Conservation (phyloP, 208 protist genomes). For the Porcisia deanei region DNA sequence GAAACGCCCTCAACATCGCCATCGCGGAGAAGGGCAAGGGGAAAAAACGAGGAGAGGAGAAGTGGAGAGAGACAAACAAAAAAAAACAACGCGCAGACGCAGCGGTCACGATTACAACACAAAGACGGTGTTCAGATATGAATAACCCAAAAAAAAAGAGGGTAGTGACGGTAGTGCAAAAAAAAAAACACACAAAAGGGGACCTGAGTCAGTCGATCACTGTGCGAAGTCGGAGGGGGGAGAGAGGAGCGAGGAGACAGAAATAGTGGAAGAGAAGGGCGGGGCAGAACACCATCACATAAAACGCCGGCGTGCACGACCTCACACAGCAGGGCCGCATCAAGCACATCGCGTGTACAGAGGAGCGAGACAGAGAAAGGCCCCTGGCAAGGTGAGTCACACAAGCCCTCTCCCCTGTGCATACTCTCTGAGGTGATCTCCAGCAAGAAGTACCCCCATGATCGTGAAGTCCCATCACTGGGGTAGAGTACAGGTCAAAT, state of each 20-base stretch:
- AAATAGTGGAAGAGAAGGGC: not conserved
- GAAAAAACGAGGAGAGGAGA: not conserved
- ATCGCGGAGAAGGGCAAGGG: constrained; percentile 11
- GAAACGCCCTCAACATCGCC: constrained; percentile 12
- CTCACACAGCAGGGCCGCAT: not conserved
- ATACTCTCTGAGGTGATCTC: not conserved
- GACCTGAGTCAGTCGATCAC: not conserved
- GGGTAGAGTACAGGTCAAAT: no score
- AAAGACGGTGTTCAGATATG: not conserved
- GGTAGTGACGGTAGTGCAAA: not conserved
- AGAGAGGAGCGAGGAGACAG: not conserved
- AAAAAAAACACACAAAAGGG: not conserved
- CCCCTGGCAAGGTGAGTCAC: not conserved
- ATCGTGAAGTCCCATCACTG: no score
- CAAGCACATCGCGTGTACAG: not conserved
- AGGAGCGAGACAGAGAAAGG: not conserved
- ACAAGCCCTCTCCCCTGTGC: not conserved
- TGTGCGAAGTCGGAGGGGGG: not conserved
- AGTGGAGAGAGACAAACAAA: not conserved
- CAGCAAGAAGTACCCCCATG: no score
- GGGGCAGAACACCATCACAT: not conserved
- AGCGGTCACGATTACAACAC: not conserved
- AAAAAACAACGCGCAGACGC: not conserved
- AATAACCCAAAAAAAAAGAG: not conserved
- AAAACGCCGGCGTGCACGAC: not conserved